phyloP scores from a whole-genome alignment of 768 basidiomycete species.

The Collybia nuda region DNA sequence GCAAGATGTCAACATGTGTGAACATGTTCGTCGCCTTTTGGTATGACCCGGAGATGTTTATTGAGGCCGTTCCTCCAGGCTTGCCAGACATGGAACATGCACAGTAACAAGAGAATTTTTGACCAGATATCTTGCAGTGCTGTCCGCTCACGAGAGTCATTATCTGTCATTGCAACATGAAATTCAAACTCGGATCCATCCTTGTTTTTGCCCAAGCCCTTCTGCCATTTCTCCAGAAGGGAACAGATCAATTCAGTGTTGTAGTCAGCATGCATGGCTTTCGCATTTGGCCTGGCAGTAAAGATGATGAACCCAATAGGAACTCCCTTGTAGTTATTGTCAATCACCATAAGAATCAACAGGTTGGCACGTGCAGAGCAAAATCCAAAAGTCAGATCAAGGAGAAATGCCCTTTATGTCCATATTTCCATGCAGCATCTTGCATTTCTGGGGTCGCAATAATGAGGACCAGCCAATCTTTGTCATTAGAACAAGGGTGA shows the following conservation, averaged over 20 bases:
- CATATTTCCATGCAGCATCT: not conserved
- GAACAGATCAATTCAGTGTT: conserved; percentile 15
- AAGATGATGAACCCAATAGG: conserved; percentile 27
- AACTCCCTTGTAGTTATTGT: conserved; percentile 24
- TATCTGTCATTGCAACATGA: too few species aligned
- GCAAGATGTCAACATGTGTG: conserved; percentile 13
- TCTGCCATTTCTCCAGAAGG: conserved; percentile 16
- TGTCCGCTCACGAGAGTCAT: too few species aligned
- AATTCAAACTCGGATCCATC: conserved; percentile 18
- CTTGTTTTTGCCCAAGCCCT: conserved; percentile 14
- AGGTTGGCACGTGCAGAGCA: conserved; percentile 20
- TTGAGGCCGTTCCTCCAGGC: too few species aligned
- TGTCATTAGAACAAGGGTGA: conserved; percentile 5
- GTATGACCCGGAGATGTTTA: too few species aligned
- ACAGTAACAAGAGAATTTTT: too few species aligned
- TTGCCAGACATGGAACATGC: too few species aligned
- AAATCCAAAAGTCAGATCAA: conserved; percentile 19
- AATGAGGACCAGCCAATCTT: not conserved
- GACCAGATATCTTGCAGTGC: too few species aligned
- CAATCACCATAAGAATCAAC: conserved; percentile 29
- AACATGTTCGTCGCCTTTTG: too few species aligned
- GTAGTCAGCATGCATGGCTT: conserved; percentile 23
- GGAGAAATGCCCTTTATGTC: not conserved
- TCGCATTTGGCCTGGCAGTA: conserved; percentile 13
- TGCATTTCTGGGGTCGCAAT: not conserved